These are phyloP conservation scores for Luzula sylvatica DNA, from an alignment of 176 grass and related monocot genomes.

Conservation along the genomic window DNA sequence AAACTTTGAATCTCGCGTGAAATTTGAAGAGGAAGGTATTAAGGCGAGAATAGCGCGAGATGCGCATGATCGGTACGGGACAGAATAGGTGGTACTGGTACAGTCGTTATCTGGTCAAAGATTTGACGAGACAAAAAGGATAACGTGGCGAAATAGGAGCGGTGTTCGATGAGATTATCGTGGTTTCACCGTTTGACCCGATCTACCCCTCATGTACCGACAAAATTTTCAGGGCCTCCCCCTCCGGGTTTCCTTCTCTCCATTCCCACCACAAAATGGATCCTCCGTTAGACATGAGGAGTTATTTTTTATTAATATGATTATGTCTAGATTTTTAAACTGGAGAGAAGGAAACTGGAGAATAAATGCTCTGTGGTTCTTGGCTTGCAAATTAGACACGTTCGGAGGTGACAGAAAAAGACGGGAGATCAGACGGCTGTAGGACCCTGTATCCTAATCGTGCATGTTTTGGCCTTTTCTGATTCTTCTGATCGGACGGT, in stretches of 20 bases:
- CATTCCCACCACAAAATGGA: no score
- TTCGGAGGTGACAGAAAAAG: constrained; percentile 12
- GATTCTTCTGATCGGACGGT: background rate
- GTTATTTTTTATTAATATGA: no score
- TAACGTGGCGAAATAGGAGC: background rate
- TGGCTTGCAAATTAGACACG: constrained; percentile 1
- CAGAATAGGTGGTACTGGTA: no score
- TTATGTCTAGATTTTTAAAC: background rate
- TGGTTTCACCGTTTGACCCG: constrained; percentile 6
- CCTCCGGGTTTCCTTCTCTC: no score
- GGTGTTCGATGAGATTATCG: background rate
- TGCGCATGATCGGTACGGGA: no score
- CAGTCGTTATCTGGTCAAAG: background rate
- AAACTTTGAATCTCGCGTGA: no score
- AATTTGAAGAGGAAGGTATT: no score
- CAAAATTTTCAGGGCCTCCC: no score
- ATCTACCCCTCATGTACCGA: background rate
- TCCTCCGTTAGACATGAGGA: no score
- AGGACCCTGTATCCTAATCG: background rate
- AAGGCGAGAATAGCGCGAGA: no score
- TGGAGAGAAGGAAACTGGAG: background rate
- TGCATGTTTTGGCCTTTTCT: background rate
- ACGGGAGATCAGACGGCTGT: constrained; percentile 2
- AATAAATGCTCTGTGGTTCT: no score
- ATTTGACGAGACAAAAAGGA: background rate